phyloP scores from a whole-genome alignment of 768 basidiomycete species.

The Lactarius tabidus region DNA sequence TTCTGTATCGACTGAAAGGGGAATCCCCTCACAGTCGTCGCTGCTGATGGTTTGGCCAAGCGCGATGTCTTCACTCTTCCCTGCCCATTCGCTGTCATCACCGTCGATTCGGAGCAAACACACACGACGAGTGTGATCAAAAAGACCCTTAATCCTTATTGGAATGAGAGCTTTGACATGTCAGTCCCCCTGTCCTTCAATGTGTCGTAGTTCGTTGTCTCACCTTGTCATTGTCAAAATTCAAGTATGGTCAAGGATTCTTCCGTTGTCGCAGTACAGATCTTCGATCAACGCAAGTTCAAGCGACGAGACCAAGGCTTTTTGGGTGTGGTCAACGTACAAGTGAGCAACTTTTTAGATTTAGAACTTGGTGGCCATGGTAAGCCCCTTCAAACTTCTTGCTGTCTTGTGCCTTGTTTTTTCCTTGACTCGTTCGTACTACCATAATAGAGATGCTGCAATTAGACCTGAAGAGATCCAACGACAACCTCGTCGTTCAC shows the following conservation, averaged over 20 bases:
- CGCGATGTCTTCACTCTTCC: constrained; percentile 95
- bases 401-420: background rate
- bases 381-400: constrained; percentile 37
- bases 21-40: constrained; percentile 71
- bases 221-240: background rate
- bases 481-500: constrained; percentile 95
- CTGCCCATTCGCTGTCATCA: constrained; percentile 97
- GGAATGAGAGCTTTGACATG: constrained; percentile 99
- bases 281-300: constrained; percentile 99
- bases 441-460: constrained; percentile 77
- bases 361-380: constrained; percentile 91
- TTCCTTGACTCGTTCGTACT: background rate
- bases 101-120: constrained; percentile 96
- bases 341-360: constrained; percentile 87
- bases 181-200: constrained; percentile 37
- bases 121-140: constrained; percentile 96
- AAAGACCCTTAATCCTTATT: constrained; percentile 92
- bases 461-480: constrained; percentile 96
- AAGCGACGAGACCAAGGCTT: constrained; percentile 98
- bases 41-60: constrained; percentile 90
- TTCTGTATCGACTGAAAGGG: background rate
- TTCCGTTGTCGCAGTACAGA: constrained; percentile 97
- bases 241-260: constrained; percentile 90
- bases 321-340: constrained; percentile 93
- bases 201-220: constrained; percentile 13